Conservation (phyloP, 257 asterid genomes). For the Lantana camara region DNA sequence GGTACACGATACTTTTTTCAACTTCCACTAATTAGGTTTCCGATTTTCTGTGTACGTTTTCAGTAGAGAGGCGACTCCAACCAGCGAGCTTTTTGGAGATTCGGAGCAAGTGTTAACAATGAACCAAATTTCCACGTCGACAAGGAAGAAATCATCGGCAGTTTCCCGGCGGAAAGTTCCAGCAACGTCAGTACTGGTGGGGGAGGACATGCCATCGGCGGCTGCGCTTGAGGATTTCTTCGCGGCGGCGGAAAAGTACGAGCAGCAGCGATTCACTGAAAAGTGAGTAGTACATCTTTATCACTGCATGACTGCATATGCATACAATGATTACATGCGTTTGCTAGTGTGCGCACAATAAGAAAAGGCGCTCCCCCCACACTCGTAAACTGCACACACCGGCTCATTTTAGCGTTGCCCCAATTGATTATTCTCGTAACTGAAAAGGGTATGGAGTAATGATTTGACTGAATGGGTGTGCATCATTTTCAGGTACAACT, state of each 20-base stretch:
- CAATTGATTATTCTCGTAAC: slow-evolving; percentile 40
- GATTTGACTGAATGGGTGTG: slow-evolving; percentile 39
- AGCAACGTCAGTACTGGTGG: background rate
- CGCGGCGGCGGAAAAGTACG: slow-evolving; percentile 65
- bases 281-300: slow-evolving; percentile 62
- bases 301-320: slow-evolving; percentile 19
- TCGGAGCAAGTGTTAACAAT: slow-evolving; percentile 28
- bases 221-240: slow-evolving; percentile 84
- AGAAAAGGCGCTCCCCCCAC: slow-evolving; percentile 6
- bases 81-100: slow-evolving; percentile 52
- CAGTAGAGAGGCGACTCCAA: slow-evolving; percentile 55
- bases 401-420: slow-evolving; percentile 37
- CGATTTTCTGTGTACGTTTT: slow-evolving; percentile 14
- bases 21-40: slow-evolving; percentile 18
- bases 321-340: slow-evolving; percentile 33
- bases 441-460: slow-evolving; percentile 36
- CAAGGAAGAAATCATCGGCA: slow-evolving; percentile 36
- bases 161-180: slow-evolving; percentile 29
- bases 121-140: slow-evolving; percentile 20
- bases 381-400: slow-evolving; percentile 22
- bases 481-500: slow-evolving; percentile 75
- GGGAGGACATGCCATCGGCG: slow-evolving; percentile 49
- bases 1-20: too few relatives aligned
- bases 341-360: slow-evolving; percentile 37
- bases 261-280: slow-evolving; percentile 67